Conservation (phyloP, 352 stramenopile genomes). For the Globisporangium canariense region DNA sequence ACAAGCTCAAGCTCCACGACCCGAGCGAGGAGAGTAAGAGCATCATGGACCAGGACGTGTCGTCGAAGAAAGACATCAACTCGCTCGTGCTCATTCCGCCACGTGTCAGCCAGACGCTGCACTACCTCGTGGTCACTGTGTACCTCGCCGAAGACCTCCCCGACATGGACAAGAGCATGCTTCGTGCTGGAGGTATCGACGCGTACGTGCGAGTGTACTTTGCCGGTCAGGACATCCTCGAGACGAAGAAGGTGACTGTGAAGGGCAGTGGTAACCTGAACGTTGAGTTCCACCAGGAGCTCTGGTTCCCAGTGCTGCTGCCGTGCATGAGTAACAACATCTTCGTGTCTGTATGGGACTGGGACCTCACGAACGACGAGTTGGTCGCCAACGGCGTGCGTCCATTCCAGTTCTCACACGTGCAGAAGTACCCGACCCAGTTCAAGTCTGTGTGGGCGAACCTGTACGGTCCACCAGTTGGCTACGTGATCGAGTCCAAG, state of each 20-base stretch:
- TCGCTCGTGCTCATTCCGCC: constrained; percentile 82
- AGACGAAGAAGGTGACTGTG: constrained; percentile 66
- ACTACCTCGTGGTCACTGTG: constrained; percentile 79
- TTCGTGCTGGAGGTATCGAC: constrained; percentile 70
- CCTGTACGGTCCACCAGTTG: constrained; percentile 76
- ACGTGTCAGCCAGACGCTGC: constrained; percentile 59
- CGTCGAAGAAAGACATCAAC: constrained; percentile 63
- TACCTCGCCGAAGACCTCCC: constrained; percentile 76
- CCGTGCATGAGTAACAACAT: constrained; percentile 83
- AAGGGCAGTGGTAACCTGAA: constrained; percentile 51
- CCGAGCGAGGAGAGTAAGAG: constrained; percentile 34
- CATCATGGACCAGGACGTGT: constrained; percentile 33
- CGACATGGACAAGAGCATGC: constrained; percentile 79
- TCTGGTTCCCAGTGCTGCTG: constrained; percentile 85
- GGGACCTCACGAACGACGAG: constrained; percentile 60
- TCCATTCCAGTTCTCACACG: constrained; percentile 71
- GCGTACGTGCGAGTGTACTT: constrained; percentile 81
- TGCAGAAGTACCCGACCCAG: constrained; percentile 56
- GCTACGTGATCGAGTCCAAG: constrained; percentile 43
- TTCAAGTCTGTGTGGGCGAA: constrained; percentile 70
- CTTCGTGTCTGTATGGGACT: constrained; percentile 84
- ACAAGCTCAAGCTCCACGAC: constrained; percentile 74
- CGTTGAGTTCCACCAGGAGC: constrained; percentile 67
- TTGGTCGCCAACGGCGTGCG: constrained; percentile 64
- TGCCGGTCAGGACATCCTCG: constrained; percentile 57